Evolutionary conservation across 768 basidiomycete species (phyloP).

Genomic region (Mycena epipterygia): DNA sequence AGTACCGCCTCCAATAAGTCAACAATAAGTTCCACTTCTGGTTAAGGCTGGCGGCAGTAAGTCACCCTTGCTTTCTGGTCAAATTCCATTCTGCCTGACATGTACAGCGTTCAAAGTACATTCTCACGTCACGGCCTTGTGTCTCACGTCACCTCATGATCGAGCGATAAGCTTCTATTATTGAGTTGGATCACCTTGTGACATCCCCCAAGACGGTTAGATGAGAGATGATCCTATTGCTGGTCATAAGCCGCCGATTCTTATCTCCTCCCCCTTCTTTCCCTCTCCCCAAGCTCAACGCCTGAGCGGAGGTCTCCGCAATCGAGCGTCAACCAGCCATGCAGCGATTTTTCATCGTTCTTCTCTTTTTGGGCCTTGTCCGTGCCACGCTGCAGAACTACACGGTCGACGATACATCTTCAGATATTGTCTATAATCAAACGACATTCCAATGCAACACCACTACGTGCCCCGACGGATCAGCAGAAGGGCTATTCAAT

Average conservation of each 20-base stretch:
- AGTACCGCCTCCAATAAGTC: too few relatives aligned
- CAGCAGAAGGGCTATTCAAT: conserved; percentile 1
- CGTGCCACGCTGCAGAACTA: conserved; percentile 7
- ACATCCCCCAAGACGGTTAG: conserved; percentile 2
- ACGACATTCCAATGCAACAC: conserved; percentile 12
- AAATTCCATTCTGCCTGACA: too few relatives aligned
- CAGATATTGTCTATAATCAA: not conserved
- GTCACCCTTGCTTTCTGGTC: too few relatives aligned
- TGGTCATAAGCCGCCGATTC: not conserved
- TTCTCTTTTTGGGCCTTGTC: conserved; percentile 10
- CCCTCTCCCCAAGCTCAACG: not conserved
- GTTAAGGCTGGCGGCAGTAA: too few relatives aligned
- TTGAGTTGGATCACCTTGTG: not conserved
- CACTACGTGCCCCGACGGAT: not conserved
- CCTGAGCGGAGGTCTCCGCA: not conserved
- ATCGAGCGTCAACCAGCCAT: not conserved
- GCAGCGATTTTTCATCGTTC: conserved; percentile 12
- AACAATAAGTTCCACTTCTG: too few relatives aligned
- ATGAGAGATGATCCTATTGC: not conserved
- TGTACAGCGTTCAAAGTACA: too few relatives aligned
- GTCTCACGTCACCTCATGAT: too few relatives aligned
- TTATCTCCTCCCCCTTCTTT: conserved; percentile 8
- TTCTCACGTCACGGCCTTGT: too few relatives aligned
- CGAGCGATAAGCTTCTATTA: too few relatives aligned
- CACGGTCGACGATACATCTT: conserved; percentile 13